Percentiles rank a stretch among this genome's conserved stretches.
phyloP scores from a whole-genome alignment of 208 protist genomes.

The Trypanosoma platydactyli region DNA sequence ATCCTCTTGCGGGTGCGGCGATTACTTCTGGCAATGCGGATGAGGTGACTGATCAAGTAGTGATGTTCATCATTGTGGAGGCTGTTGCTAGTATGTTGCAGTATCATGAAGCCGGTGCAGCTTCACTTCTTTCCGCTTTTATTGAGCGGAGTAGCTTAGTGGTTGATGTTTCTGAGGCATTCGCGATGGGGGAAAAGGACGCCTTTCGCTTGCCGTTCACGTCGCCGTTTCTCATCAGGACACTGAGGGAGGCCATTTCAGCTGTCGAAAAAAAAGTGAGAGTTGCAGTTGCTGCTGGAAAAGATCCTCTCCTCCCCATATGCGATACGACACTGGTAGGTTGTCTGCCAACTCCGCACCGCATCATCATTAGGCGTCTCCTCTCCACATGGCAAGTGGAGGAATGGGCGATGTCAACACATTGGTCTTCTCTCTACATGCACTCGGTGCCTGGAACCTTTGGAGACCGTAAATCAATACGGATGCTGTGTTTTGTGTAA shows the following conservation, averaged over 20 bases:
- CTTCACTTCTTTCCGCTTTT: conserved; percentile 52
- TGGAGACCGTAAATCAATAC: conserved; percentile 65
- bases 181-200: conserved; percentile 19
- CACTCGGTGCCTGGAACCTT: conserved; percentile 39
- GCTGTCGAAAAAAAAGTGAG: conserved; percentile 37
- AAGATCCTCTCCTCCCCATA: conserved; percentile 27
- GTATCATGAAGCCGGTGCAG: conserved; percentile 60
- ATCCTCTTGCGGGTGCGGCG: background rate
- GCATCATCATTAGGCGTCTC: conserved; percentile 70
- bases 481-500: conserved; percentile 54
- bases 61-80: conserved; percentile 71
- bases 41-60: conserved; percentile 23
- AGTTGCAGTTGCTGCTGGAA: background rate
- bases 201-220: conserved; percentile 19
- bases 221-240: conserved; percentile 64
- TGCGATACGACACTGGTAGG: conserved; percentile 75
- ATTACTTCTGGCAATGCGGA: conserved; percentile 3
- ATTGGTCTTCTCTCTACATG: conserved; percentile 82
- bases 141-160: conserved; percentile 57
- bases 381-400: conserved; percentile 60
- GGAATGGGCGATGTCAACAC: conserved; percentile 68
- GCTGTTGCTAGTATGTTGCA: conserved; percentile 71
- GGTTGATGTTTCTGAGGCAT: conserved; percentile 43
- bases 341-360: conserved; percentile 71
- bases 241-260: conserved; percentile 52